Evolutionary conservation across 495 filamentous ascomycete genomes (phyloP), one percentile per base, ranked within the genome.

Genomic region (Hypoxylon fragiforme): DNA sequence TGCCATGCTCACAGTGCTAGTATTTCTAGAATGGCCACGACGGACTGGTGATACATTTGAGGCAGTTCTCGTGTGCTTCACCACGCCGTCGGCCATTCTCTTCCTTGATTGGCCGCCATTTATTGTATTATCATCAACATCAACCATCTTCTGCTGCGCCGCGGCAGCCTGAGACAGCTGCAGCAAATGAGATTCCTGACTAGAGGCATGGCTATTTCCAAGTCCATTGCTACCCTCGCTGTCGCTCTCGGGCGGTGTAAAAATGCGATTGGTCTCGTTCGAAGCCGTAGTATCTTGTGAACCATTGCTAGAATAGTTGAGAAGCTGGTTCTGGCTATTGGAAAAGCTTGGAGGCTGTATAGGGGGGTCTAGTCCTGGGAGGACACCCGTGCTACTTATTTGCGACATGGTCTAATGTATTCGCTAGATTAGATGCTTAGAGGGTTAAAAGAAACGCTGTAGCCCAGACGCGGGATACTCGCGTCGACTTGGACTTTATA

Each of bases 11-110:
- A 83, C 70, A 28, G 79, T 76, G 65, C 87, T 89, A 38, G 81
- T 82, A 58, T 81, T 91, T 66, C 85, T 80, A 12, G 87, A 88
- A 58, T 90, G 88, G 40, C 79, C 68, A 32, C 54, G 57, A 19
- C 70, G 68, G 7, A 72, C 55, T 34, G 74, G 66, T 42, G 74
- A 71, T 45, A 62, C 57, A 51, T 67, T 68, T 28, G 66, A 67
- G 62, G 71, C 65, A 42, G 68, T 42, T 36, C 71, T 59, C 50
- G 71, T 60, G 34, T 76, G 62, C 65, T 88, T 88, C 24, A 85
- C 75, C 34, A 80, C 68, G 19, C 86, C 85, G 58, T 83, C 81
- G 9, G 83, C 85, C 67, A 79, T 88, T 56, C 86, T 76, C 65
- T 89, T 89, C 46, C 62, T 67, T 16, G 76, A 77, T 22, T 64